Percentiles rank a stretch among this genome's conserved stretches.
phyloP scores from a whole-genome alignment of 78 protist genomes.

The Planoprotostelium fungivorum region DNA sequence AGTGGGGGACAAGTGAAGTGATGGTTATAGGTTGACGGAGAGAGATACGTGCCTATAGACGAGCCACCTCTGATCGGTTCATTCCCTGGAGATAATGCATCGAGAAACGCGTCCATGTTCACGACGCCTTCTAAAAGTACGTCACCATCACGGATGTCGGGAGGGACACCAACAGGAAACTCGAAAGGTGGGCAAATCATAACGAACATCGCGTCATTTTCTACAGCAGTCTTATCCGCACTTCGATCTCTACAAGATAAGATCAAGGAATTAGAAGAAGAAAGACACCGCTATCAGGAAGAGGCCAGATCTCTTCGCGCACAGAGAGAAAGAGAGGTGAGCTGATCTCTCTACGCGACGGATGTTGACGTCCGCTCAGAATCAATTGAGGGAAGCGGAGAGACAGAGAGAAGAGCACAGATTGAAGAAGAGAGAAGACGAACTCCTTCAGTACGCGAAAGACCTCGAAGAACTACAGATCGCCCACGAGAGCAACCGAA shows the following conservation, averaged over 20 bases:
- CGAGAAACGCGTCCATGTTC: too few relatives aligned
- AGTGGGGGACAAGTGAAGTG: too few relatives aligned
- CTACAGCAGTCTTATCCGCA: background rate
- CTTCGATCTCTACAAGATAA: background rate
- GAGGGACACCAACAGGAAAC: background rate
- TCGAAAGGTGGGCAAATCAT: background rate
- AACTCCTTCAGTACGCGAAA: background rate
- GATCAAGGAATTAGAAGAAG: background rate
- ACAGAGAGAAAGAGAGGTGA: background rate
- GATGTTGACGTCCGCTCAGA: background rate
- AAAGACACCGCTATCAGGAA: background rate
- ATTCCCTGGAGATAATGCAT: background rate
- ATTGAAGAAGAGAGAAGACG: background rate
- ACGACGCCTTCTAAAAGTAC: too few relatives aligned
- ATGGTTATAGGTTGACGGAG: background rate
- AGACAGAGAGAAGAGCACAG: background rate
- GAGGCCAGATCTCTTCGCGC: background rate
- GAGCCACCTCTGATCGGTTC: background rate
- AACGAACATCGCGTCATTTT: background rate
- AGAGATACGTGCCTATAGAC: background rate
- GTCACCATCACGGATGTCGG: too few relatives aligned
- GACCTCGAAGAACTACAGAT: background rate
- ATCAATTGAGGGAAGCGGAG: background rate
- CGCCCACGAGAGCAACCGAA: background rate
- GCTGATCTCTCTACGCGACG: background rate